These are phyloP conservation scores for Boletus reticuloceps DNA, from an alignment of 768 basidiomycete species.

Conservation along the genomic window DNA sequence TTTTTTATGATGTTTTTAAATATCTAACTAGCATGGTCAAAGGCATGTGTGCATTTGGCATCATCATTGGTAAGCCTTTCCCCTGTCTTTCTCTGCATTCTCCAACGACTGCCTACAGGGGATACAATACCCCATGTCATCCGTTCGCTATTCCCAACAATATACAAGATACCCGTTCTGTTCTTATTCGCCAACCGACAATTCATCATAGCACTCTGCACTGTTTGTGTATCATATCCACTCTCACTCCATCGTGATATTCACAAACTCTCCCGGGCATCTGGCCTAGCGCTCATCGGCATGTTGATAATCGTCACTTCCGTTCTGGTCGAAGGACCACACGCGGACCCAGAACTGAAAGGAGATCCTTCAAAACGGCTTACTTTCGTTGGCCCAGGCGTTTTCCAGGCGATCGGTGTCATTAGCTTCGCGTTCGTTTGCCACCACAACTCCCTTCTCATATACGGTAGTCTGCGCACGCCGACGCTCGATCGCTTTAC, in stretches of 20 bases:
- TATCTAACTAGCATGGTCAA: slow-evolving; percentile 5
- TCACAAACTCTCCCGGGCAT: slow-evolving; percentile 92
- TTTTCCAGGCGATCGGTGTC: slow-evolving; percentile 96
- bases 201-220: slow-evolving; percentile 87
- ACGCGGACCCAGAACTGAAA: slow-evolving; percentile 67
- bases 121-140: slow-evolving; percentile 97
- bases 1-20: background rate
- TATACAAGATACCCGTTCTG: slow-evolving; percentile 67
- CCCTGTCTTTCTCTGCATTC: background rate
- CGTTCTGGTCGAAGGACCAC: slow-evolving; percentile 80
- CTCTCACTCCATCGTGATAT: slow-evolving; percentile 96
- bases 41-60: slow-evolving; percentile 99
- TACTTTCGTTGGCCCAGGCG: slow-evolving; percentile 71
- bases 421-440: slow-evolving; percentile 97
- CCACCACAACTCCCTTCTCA: slow-evolving; percentile 96
- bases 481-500: slow-evolving; percentile 95
- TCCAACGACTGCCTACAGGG: slow-evolving; percentile 40
- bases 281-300: slow-evolving; percentile 84
- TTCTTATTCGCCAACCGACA: slow-evolving; percentile 79
- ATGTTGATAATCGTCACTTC: slow-evolving; percentile 92
- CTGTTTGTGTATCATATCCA: slow-evolving; percentile 87
- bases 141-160: slow-evolving; percentile 74
- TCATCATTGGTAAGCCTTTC: slow-evolving; percentile 67
- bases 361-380: slow-evolving; percentile 76
- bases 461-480: slow-evolving; percentile 89